These are phyloP conservation scores for Colletotrichum sublineola DNA, from an alignment of 2,329 filamentous ascomycete genomes.

Conservation along the genomic window DNA sequence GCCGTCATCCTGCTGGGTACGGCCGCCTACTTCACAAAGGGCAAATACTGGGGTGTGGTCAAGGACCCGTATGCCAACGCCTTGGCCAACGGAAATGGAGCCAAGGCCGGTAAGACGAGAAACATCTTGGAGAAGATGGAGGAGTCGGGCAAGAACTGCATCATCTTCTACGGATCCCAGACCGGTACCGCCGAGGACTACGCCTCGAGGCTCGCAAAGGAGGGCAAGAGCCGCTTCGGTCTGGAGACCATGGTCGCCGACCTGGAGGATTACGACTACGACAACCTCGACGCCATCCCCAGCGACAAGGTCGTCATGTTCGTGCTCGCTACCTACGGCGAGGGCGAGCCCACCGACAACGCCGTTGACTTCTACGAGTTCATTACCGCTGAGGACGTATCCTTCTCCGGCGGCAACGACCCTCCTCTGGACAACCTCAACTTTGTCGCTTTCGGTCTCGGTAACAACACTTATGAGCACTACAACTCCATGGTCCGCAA, in stretches of 20 bases:
- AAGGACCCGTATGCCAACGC: slow-evolving; percentile 90
- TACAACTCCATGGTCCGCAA: slow-evolving; percentile 99
- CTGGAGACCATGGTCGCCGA: slow-evolving; percentile 99
- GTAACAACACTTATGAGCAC: slow-evolving; percentile 99
- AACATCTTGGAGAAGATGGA: slow-evolving; percentile 98
- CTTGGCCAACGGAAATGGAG: slow-evolving; percentile 76
- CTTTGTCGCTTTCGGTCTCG: slow-evolving; percentile 95
- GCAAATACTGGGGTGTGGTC: slow-evolving; percentile 88
- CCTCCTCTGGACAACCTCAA: slow-evolving; percentile 85
- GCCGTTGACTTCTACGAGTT: slow-evolving; percentile 99
- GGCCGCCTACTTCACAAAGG: slow-evolving; percentile 97
- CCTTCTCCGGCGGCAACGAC: slow-evolving; percentile 82
- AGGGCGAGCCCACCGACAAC: slow-evolving; percentile 98
- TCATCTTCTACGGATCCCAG: slow-evolving; percentile 98
- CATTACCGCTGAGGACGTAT: slow-evolving; percentile 82
- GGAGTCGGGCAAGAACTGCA: slow-evolving; percentile 94
- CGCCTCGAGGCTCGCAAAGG: slow-evolving; percentile 94
- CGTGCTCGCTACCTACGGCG: slow-evolving; percentile 95
- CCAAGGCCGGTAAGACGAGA: slow-evolving; percentile 85
- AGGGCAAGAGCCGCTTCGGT: slow-evolving; percentile 95
- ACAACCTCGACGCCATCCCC: slow-evolving; percentile 90
- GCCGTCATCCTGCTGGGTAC: slow-evolving; percentile 87
- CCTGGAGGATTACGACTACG: slow-evolving; percentile 96
- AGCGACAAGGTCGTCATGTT: slow-evolving; percentile 95
- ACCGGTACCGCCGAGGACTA: slow-evolving; percentile 99